These are phyloP conservation scores for Sinapis alba DNA, from an alignment of 441 rosid species.

Conservation along the genomic window DNA sequence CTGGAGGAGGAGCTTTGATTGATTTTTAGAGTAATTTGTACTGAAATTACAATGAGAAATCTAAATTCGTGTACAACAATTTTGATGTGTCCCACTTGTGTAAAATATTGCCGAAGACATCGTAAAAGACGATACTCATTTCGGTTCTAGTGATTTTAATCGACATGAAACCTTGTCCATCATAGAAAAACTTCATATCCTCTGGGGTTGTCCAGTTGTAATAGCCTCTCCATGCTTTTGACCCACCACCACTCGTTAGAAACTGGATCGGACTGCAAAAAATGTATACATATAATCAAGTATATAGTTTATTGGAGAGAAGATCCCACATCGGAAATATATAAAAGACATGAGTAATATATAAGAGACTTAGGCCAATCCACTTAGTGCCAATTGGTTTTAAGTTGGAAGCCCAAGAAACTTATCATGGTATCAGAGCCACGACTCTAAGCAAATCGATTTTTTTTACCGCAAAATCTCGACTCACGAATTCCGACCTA, in stretches of 20 bases:
- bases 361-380: too few relatives aligned
- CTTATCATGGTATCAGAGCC: too few relatives aligned
- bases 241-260: slow-evolving; percentile 82
- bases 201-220: slow-evolving; percentile 36
- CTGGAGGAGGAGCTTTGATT: background rate
- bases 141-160: slow-evolving; percentile 44
- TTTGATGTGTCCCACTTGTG: slow-evolving; percentile 53
- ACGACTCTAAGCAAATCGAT: too few relatives aligned
- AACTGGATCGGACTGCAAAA: slow-evolving; percentile 56
- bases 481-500: too few relatives aligned
- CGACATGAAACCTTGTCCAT: slow-evolving; percentile 88
- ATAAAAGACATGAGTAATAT: too few relatives aligned
- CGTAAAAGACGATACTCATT: slow-evolving; percentile 48
- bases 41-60: background rate
- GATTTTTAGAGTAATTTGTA: background rate
- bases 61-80: slow-evolving; percentile 12
- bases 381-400: too few relatives aligned
- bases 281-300: background rate
- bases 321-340: too few relatives aligned
- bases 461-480: too few relatives aligned
- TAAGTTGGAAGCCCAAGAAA: too few relatives aligned
- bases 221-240: slow-evolving; percentile 83
- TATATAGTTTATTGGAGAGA: too few relatives aligned
- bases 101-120: slow-evolving; percentile 52
- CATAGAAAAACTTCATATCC: slow-evolving; percentile 59